These are phyloP conservation scores for Castanea mollissima DNA, from an alignment of 306 rosid genomes.

Conservation along the genomic window DNA sequence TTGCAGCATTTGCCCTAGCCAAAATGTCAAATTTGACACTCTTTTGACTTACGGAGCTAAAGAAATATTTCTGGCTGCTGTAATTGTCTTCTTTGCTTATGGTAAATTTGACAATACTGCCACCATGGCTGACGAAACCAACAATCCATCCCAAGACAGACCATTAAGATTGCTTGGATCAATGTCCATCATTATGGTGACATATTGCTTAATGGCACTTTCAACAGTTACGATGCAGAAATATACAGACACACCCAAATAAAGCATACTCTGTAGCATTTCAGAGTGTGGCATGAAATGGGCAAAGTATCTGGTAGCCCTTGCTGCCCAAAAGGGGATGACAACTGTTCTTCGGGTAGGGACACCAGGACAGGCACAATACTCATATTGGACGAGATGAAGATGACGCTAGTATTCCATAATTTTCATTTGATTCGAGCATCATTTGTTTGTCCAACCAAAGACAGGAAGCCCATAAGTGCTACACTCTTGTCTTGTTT, in stretches of 20 bases:
- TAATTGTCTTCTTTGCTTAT: conserved; percentile 64
- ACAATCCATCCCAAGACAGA: conserved; percentile 66
- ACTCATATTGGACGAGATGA: conserved; percentile 76
- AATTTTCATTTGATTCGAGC: conserved; percentile 53
- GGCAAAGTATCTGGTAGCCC: conserved; percentile 71
- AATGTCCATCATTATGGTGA: conserved; percentile 60
- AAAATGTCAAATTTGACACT: conserved; percentile 53
- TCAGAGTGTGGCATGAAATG: conserved; percentile 61
- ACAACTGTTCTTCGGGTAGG: conserved; percentile 67
- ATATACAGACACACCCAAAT: conserved; percentile 44
- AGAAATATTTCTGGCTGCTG: conserved; percentile 69
- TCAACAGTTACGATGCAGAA: conserved; percentile 71
- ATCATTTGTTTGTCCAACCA: conserved; percentile 70
- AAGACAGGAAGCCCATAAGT: conserved; percentile 70
- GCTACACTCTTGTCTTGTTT: conserved; percentile 61
- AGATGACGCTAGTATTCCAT: too few species aligned
- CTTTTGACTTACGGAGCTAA: conserved; percentile 55
- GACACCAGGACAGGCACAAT: conserved; percentile 53
- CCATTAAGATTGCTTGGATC: conserved; percentile 67
- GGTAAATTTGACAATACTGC: conserved; percentile 70
- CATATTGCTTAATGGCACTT: conserved; percentile 71
- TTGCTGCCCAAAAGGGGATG: conserved; percentile 79
- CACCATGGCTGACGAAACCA: conserved; percentile 75
- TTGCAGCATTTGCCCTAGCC: conserved; percentile 51
- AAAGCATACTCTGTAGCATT: conserved; percentile 72